Base-by-base conservation (phyloP, 495 filamentous ascomycete species). In the Gamarada debralockiae region DNA sequence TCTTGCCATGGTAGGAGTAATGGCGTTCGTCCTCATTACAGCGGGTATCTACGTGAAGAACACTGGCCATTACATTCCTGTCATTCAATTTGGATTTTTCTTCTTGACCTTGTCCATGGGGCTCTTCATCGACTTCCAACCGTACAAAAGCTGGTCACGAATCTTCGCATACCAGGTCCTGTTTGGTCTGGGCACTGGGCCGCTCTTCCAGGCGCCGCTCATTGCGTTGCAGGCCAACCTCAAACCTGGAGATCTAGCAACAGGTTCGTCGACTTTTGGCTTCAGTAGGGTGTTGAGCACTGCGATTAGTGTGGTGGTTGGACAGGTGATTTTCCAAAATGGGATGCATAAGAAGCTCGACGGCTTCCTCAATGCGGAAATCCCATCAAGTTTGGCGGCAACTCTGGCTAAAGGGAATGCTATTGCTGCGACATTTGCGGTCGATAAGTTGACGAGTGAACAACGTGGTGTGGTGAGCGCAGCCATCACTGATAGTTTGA, bases 161-260 rank as follows among this genome's bases (percentile, higher is more conserved):
- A 53, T 53, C 23, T 21, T 53, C 23, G 25, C 67, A 3, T 82
- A 69, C 60, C 83, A 87, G 57, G 70, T 89, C 44, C 60, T 90
- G 27, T 73, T 78, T 7, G 88, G 86, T 22, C 63, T 79, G 22
- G 86, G 86, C 15, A 69, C 79, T 15, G 85, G 83, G 0, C 79
- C 81, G 3, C 74, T 81, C 52, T 86, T 89, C 61, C 82, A 89
- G 59, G 70, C 85, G 0, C 89, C 89, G 1, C 75, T 92, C 33
- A 85, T 95, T 40, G 86, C 90, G 0, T 69, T 95, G 2, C 88
- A 92, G 54, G 77, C 79, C n/a, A 75, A 76, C 31, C 75, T 85
- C 34, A 65, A 72, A 0, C 76, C 79, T 17, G 64, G 69, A 4
- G 82, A 89, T 27, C 80, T 80, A 1, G 86, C 81, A 0, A 79